Percentiles rank a stretch among this genome's conserved stretches.
These are phyloP conservation scores for Wickerhamiella domercqiae DNA, from an alignment of 805 yeast genomes.

Conservation along the genomic window DNA sequence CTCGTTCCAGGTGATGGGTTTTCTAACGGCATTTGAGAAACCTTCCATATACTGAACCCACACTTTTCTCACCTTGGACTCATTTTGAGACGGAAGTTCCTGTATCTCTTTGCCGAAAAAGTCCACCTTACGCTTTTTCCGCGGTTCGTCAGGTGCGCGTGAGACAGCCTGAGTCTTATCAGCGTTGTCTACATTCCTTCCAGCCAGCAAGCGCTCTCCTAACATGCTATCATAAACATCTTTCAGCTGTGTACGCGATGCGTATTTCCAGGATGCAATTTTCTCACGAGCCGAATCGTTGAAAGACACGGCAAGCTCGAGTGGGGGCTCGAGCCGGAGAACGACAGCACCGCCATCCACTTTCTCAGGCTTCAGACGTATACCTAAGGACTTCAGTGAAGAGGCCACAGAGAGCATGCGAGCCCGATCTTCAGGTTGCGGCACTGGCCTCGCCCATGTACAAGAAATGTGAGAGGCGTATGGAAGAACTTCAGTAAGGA, in stretches of 20 bases:
- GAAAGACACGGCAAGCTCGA: conserved; percentile 18
- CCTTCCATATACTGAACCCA: conserved; percentile 95
- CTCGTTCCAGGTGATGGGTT: conserved; percentile 62
- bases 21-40: conserved; percentile 78
- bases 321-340: conserved; percentile 23
- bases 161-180: no score
- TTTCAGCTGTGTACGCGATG: conserved; percentile 1
- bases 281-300: conserved; percentile 5
- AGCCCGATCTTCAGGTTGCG: conserved; percentile 10
- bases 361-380: conserved; percentile 16
- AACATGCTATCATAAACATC: background rate
- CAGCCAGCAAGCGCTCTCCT: conserved; percentile 1
- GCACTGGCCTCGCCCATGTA: conserved; percentile 14
- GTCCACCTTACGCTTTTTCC: conserved; percentile 6
- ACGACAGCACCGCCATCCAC: conserved; percentile 20
- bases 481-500: conserved; percentile 23
- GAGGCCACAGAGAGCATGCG: conserved; percentile 13
- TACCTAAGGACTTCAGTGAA: conserved; percentile 16
- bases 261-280: conserved; percentile 2
- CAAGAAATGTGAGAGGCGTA: conserved; percentile 17
- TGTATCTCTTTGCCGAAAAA: conserved; percentile 12
- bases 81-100: conserved; percentile 6
- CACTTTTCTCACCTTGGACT: conserved; percentile 20
- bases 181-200: background rate
- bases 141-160: background rate